phyloP scores from a whole-genome alignment of 805 yeast species.

The Scheffersomyces amazonensis region DNA sequence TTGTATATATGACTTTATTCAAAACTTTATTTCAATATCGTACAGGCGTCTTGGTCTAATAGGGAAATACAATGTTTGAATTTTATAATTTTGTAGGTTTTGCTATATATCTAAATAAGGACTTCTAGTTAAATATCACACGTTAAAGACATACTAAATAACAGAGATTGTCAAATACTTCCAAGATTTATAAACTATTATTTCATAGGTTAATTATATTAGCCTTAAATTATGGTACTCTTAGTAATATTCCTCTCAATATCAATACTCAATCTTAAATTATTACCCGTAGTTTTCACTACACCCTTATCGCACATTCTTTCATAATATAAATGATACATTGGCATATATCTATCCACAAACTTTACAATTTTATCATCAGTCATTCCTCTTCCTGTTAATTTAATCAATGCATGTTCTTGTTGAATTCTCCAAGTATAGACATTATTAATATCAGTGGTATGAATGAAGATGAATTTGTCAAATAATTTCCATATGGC shows the following conservation, averaged over 20 bases:
- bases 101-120: too few species aligned
- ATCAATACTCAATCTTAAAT: conserved; percentile 7
- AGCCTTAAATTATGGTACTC: too few species aligned
- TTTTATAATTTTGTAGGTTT: too few species aligned
- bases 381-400: conserved; percentile 74
- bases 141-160: too few species aligned
- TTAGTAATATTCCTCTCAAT: conserved; percentile 5
- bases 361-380: conserved; percentile 65
- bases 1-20: too few species aligned
- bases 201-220: too few species aligned
- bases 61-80: too few species aligned
- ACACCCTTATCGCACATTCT: conserved; percentile 28
- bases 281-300: not conserved
- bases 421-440: conserved; percentile 78
- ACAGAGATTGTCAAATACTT: too few species aligned
- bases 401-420: conserved; percentile 57
- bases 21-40: too few species aligned
- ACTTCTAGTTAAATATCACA: too few species aligned
- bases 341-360: conserved; percentile 84
- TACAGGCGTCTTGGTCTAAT: too few species aligned
- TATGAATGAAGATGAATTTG: conserved; percentile 57
- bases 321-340: conserved; percentile 67
- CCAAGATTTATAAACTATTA: too few species aligned
- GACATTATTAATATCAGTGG: conserved; percentile 60
- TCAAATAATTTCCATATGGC: conserved; percentile 60